These are phyloP conservation scores for Tolypocladium pustulatum DNA, from an alignment of 2,329 filamentous ascomycete genomes.

Conservation along the genomic window DNA sequence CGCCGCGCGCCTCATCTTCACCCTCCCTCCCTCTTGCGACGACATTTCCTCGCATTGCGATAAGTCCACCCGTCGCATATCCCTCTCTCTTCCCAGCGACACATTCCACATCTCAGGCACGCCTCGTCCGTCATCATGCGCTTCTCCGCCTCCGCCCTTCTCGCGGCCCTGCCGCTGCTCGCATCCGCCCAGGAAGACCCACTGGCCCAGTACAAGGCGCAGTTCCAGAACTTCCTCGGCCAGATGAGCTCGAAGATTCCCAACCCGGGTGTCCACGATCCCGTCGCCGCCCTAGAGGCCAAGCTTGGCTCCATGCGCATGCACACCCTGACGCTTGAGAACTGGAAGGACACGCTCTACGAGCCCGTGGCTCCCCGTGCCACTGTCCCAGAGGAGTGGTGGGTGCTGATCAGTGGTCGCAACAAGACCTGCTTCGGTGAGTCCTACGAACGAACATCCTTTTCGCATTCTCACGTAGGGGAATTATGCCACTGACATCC, in stretches of 20 bases:
- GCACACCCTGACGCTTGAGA: constrained; percentile 50
- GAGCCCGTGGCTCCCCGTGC: constrained; percentile 47
- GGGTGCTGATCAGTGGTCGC: constrained; percentile 61
- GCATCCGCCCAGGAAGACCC: constrained; percentile 40
- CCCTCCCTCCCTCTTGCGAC: neutral
- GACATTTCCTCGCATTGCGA: neutral
- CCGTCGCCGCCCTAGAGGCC: constrained; percentile 29
- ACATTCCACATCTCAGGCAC: neutral
- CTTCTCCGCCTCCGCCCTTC: constrained; percentile 38
- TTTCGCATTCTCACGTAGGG: neutral
- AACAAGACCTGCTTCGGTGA: constrained; percentile 68
- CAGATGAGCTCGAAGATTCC: constrained; percentile 45
- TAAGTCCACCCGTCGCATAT: neutral
- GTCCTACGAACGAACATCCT: constrained; percentile 11
- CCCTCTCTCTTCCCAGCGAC: neutral
- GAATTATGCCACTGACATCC: neutral
- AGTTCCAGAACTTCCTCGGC: constrained; percentile 54
- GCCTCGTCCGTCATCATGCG: constrained; percentile 36
- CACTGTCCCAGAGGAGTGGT: constrained; percentile 63
- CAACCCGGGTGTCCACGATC: constrained; percentile 30
- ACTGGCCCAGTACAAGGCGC: constrained; percentile 48
- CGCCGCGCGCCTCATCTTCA: neutral
- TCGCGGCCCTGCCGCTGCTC: constrained; percentile 46
- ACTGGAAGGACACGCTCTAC: constrained; percentile 61
- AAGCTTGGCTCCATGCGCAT: constrained; percentile 31